Evolutionary conservation across 2,329 filamentous ascomycete species (phyloP).

Genomic region (Xylariomycetidae sp.): DNA sequence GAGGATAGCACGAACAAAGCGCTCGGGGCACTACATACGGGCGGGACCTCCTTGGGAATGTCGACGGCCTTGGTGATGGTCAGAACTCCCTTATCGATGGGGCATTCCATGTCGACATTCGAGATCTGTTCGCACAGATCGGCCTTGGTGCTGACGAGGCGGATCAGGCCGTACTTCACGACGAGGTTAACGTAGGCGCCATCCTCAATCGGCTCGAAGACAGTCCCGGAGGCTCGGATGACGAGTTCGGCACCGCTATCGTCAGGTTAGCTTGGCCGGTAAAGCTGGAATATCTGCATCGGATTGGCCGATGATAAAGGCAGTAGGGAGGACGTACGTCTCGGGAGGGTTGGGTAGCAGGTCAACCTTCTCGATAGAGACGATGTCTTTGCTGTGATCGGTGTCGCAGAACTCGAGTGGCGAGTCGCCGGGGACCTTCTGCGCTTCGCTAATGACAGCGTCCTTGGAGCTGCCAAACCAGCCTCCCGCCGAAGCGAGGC

Average conservation of each 20-base stretch:
- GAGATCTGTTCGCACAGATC: slow-evolving; percentile 85
- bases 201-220: slow-evolving; percentile 64
- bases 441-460: slow-evolving; percentile 42
- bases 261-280: too few species aligned
- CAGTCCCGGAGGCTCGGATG: slow-evolving; percentile 73
- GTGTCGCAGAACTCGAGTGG: slow-evolving; percentile 71
- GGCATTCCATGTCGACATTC: slow-evolving; percentile 86
- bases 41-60: slow-evolving; percentile 80
- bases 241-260: slow-evolving; percentile 69
- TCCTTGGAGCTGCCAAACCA: slow-evolving; percentile 45
- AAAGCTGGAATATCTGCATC: too few species aligned
- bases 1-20: background rate
- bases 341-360: slow-evolving; percentile 79
- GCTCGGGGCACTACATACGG: slow-evolving; percentile 60
- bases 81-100: slow-evolving; percentile 72
- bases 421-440: slow-evolving; percentile 75
- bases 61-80: slow-evolving; percentile 74
- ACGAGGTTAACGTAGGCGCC: slow-evolving; percentile 76
- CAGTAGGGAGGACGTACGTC: slow-evolving; percentile 60
- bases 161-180: slow-evolving; percentile 94
- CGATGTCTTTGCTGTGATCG: slow-evolving; percentile 62
- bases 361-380: slow-evolving; percentile 74
- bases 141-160: slow-evolving; percentile 71
- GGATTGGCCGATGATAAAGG: too few species aligned
- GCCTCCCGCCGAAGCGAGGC: slow-evolving; percentile 38